phyloP scores from a whole-genome alignment of 768 basidiomycete genomes.

The Artomyces pyxidatus region DNA sequence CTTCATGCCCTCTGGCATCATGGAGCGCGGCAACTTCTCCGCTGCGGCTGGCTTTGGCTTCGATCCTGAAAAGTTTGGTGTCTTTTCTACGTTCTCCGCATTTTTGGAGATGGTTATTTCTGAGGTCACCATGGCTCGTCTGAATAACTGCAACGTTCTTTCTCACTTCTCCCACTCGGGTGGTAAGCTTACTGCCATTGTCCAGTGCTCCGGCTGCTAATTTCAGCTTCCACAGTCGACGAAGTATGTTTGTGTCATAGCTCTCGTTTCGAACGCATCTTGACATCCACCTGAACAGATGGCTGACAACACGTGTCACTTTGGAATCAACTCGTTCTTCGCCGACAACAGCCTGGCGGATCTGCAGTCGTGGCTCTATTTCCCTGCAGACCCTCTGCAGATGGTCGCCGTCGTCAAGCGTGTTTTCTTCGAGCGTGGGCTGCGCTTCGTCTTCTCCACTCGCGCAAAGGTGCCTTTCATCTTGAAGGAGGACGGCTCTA shows the following conservation, averaged over 20 bases:
- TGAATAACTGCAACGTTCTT: slow-evolving; percentile 83
- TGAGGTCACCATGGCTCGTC: slow-evolving; percentile 86
- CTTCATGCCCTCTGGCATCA: slow-evolving; percentile 77
- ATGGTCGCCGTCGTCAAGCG: slow-evolving; percentile 70
- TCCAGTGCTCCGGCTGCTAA: not conserved
- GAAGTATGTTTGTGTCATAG: slow-evolving; percentile 27
- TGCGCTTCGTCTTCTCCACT: slow-evolving; percentile 85
- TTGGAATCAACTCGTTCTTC: slow-evolving; percentile 79
- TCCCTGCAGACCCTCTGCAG: slow-evolving; percentile 79
- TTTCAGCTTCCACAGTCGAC: too few species aligned
- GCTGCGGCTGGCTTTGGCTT: slow-evolving; percentile 87
- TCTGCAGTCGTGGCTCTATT: slow-evolving; percentile 73
- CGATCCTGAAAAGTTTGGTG: slow-evolving; percentile 72
- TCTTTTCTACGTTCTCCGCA: slow-evolving; percentile 86
- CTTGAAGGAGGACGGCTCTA: slow-evolving; percentile 65
- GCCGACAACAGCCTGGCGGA: slow-evolving; percentile 84
- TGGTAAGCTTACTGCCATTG: slow-evolving; percentile 31
- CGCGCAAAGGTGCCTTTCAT: slow-evolving; percentile 87
- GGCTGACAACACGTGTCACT: slow-evolving; percentile 55
- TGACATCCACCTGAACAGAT: slow-evolving; percentile 27
- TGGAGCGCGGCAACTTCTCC: slow-evolving; percentile 80
- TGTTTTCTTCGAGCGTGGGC: slow-evolving; percentile 76
- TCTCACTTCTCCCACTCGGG: slow-evolving; percentile 89
- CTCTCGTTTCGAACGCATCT: not conserved
- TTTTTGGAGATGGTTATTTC: slow-evolving; percentile 90